phyloP scores from a whole-genome alignment of 2,329 filamentous ascomycete species.

The Paraphaeosphaeria sporulosa region DNA sequence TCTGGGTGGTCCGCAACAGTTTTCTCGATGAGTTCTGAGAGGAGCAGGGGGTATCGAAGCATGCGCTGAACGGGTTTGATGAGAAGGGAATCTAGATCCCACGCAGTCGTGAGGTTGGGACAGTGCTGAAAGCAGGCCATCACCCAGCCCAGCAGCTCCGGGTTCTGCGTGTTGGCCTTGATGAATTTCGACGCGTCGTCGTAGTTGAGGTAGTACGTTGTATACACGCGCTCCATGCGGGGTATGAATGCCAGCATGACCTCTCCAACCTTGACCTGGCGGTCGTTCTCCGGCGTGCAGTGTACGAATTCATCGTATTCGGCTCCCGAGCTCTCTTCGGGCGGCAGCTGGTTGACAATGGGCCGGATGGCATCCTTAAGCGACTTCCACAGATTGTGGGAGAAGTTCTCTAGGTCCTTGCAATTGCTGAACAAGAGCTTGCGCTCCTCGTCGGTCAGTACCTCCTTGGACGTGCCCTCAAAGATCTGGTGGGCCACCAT shows the following conservation, averaged over 20 bases:
- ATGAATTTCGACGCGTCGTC: constrained; percentile 70
- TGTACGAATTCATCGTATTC: constrained; percentile 38
- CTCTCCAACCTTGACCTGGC: constrained; percentile 64
- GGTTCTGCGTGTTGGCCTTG: constrained; percentile 59
- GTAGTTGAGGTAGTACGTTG: constrained; percentile 70
- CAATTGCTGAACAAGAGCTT: constrained; percentile 93
- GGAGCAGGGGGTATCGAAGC: constrained; percentile 88
- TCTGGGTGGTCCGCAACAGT: constrained; percentile 88
- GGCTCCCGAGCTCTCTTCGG: constrained; percentile 24
- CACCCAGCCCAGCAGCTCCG: constrained; percentile 79
- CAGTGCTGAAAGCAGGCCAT: constrained; percentile 92
- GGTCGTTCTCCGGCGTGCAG: constrained; percentile 59
- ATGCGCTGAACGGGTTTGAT: constrained; percentile 97
- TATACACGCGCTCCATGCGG: constrained; percentile 70
- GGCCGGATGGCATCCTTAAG: constrained; percentile 81
- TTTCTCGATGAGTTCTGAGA: constrained; percentile 79
- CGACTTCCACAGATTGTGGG: constrained; percentile 76
- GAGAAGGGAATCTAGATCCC: constrained; percentile 94
- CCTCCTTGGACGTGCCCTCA: constrained; percentile 85
- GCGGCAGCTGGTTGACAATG: constrained; percentile 65
- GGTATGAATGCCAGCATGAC: constrained; percentile 64
- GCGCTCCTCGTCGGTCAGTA: constrained; percentile 82
- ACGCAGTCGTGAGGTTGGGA: constrained; percentile 89
- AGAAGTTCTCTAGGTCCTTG: constrained; percentile 87
- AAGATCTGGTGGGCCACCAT: constrained; percentile 98